Base-by-base conservation (phyloP, 306 rosid species). In the Mimosa pudica region DNA sequence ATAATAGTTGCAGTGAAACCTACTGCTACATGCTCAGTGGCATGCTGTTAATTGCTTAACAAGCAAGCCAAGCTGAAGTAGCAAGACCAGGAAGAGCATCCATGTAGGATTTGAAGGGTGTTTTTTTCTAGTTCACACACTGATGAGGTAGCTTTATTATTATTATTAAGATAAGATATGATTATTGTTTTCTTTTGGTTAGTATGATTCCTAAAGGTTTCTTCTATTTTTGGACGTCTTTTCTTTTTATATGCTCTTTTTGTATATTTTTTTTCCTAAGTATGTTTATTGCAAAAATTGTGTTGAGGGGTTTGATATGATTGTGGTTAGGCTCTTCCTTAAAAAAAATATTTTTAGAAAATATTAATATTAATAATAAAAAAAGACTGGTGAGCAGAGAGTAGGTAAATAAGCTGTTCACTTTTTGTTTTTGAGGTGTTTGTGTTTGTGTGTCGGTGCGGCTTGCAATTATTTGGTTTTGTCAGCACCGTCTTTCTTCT, bases 11-110 rank as follows among this genome's bases (percentile, higher is more conserved):
- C 89, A 35, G 88, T 88, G 49, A 88, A 90, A 83, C 84, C 96
- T 79, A 80, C 96, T 76, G 77, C 94, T 46, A 6, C 74, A 65
- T 95, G 96, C 89, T 88, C 93, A 7, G 97, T 89, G 79, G 97
- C 96, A 72, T 91, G 97, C 78, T 91, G 97, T 93, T 92, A 86
- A 78, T 79, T 75, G 71, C 80, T 58, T 13, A 44, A 18, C 51
- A 45, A 70, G 74, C 38, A 70, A 46, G 2, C 14, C 30, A 69
- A 70, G 13, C 36, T 24, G 3, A 60, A 60, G 13, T 32, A 20
- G 49, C 4, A 57, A 51, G 20, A 57, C 33, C 54, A 69, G 30
- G 6, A 10, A 42, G 32, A 45, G n/a, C 52, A 69, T 66, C 71
- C 41, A 66, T 11, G 10, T 73, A 60, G 14, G 10, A 18, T 60